Evolutionary conservation across 1,284 basidiomycete species (phyloP).

Genomic region (Athelia psychrophila): DNA sequence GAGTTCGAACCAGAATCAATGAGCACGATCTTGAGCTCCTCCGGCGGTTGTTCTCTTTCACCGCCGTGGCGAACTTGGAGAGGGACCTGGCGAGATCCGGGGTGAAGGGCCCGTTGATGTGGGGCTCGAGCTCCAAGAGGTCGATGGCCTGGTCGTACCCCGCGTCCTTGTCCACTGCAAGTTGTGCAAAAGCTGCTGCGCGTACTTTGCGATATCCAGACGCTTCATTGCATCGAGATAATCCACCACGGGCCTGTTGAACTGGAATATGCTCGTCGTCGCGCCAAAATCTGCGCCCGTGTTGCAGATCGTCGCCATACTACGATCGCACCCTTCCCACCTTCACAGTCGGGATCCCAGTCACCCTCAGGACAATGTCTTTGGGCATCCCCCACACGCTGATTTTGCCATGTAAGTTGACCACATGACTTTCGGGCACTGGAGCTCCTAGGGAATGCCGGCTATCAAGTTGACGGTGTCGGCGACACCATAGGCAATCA

Average conservation of each 20-base stretch:
- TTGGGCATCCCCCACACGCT: conserved; percentile 97
- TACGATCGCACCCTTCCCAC: conserved; percentile 97
- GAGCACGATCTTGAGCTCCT: conserved; percentile 94
- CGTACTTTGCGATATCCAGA: conserved; percentile 85
- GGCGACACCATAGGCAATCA: conserved; percentile 98
- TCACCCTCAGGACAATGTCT: conserved; percentile 97
- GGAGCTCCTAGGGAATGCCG: conserved; percentile 96
- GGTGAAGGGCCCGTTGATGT: conserved; percentile 99
- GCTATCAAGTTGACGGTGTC: conserved; percentile 99
- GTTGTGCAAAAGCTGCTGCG: conserved; percentile 89
- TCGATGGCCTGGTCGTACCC: conserved; percentile 96
- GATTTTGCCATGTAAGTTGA: conserved; percentile 95
- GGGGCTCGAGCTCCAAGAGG: conserved; percentile 94
- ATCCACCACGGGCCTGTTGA: conserved; percentile 91
- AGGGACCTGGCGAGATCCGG: conserved; percentile 95
- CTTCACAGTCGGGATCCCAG: conserved; percentile 96
- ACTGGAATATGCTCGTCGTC: conserved; percentile 98
- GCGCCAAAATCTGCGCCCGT: conserved; percentile 99
- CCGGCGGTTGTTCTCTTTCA: conserved; percentile 95
- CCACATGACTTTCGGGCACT: conserved; percentile 99
- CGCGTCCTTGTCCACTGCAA: conserved; percentile 86
- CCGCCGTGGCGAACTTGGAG: conserved; percentile 91
- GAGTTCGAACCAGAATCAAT: conserved; percentile 99
- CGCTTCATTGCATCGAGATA: conserved; percentile 96
- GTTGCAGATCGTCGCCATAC: conserved; percentile 99